These are phyloP conservation scores for Holtermanniella nyarrowii DNA, from an alignment of 768 basidiomycete genomes.

Conservation along the genomic window DNA sequence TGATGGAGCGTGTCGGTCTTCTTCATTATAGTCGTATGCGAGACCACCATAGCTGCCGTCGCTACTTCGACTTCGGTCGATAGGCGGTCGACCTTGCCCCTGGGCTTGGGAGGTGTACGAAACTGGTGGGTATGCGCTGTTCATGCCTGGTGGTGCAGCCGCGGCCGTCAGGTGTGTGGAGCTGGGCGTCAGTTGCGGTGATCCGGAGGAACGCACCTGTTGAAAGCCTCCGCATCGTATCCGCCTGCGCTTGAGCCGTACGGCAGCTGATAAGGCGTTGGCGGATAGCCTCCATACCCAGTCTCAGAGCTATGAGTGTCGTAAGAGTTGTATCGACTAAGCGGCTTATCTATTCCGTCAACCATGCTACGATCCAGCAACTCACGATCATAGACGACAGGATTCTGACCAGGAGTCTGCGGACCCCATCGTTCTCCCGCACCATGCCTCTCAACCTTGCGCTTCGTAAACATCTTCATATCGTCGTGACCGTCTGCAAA, in stretches of 20 bases:
- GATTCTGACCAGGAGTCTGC: too few species aligned
- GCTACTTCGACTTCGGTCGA: background rate
- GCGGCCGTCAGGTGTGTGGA: slow-evolving; percentile 19
- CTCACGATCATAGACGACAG: background rate
- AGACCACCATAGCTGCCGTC: background rate
- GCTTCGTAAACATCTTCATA: slow-evolving; percentile 8
- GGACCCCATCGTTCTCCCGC: slow-evolving; percentile 5
- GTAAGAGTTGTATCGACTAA: too few species aligned
- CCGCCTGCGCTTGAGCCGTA: slow-evolving; percentile 6
- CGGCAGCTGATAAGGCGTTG: slow-evolving; percentile 7
- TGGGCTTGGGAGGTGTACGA: background rate
- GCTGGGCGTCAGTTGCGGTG: slow-evolving; percentile 4
- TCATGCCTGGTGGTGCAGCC: slow-evolving; percentile 25
- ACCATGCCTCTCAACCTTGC: background rate
- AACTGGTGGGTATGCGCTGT: background rate
- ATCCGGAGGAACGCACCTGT: background rate
- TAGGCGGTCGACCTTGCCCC: background rate
- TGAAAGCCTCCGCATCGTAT: slow-evolving; percentile 12
- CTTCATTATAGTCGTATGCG: background rate
- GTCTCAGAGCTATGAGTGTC: slow-evolving; percentile 6
- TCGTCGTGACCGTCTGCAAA: slow-evolving; percentile 59
- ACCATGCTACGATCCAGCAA: too few species aligned
- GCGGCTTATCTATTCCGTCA: too few species aligned
- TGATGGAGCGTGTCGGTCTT: background rate
- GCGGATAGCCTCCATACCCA: slow-evolving; percentile 14